Conservation (phyloP, 2,329 filamentous ascomycete genomes). For the Periconia macrospinosa region DNA sequence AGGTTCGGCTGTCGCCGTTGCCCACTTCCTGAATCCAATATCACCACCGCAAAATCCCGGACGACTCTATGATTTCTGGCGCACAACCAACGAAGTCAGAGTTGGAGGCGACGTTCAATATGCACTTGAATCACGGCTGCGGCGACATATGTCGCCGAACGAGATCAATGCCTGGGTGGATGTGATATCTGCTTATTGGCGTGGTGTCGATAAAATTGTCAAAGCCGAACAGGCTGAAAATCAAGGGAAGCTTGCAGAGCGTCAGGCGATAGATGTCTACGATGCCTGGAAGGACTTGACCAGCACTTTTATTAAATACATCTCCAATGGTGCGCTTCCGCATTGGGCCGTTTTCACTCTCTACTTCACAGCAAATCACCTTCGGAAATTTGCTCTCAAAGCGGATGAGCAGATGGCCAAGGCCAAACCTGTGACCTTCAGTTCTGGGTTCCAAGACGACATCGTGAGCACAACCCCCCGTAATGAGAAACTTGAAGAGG, state of each 20-base stretch:
- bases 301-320: slow-evolving; percentile 76
- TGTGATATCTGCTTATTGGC: slow-evolving; percentile 83
- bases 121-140: slow-evolving; percentile 65
- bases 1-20: slow-evolving; percentile 71
- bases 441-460: slow-evolving; percentile 72
- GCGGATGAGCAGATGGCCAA: slow-evolving; percentile 73
- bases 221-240: slow-evolving; percentile 61
- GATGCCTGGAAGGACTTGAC: slow-evolving; percentile 86
- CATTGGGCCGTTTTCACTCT: slow-evolving; percentile 93
- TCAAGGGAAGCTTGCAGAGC: slow-evolving; percentile 44
- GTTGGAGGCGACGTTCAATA: slow-evolving; percentile 72
- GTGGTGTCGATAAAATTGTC: slow-evolving; percentile 73
- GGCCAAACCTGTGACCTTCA: slow-evolving; percentile 52
- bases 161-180: slow-evolving; percentile 85
- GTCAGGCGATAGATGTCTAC: slow-evolving; percentile 83
- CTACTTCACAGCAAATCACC: slow-evolving; percentile 82
- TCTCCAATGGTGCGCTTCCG: slow-evolving; percentile 73
- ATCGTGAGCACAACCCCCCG: slow-evolving; percentile 66
- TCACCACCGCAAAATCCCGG: slow-evolving; percentile 64
- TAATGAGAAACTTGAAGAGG: slow-evolving; percentile 86
- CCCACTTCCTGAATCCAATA: slow-evolving; percentile 73
- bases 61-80: slow-evolving; percentile 70
- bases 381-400: slow-evolving; percentile 86
- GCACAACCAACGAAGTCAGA: slow-evolving; percentile 68
- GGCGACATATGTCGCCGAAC: slow-evolving; percentile 60